Conservation (phyloP, 2,329 filamentous ascomycete species). For the Cordyceps sp. region DNA sequence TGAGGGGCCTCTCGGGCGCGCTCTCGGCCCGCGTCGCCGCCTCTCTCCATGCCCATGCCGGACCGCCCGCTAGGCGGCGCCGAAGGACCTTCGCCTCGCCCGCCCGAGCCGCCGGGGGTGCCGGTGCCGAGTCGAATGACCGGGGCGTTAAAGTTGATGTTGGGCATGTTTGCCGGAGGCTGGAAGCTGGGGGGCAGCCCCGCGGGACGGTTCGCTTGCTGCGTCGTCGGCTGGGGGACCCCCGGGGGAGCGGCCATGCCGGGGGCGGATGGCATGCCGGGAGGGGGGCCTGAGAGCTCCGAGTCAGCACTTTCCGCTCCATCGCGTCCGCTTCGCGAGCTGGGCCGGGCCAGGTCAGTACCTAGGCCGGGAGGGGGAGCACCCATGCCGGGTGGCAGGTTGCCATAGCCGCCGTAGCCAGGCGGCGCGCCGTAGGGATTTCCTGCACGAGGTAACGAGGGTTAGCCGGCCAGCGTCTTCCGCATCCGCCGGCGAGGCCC, state of each 20-base stretch:
- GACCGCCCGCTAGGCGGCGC: conserved; percentile 19
- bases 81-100: conserved; percentile 24
- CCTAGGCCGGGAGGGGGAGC: conserved; percentile 73
- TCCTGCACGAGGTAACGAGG: conserved; percentile 5
- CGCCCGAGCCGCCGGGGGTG: conserved; percentile 36
- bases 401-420: conserved; percentile 53
- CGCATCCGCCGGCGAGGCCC: too few species aligned
- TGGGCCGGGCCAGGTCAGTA: conserved; percentile 23
- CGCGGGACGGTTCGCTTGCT: conserved; percentile 65
- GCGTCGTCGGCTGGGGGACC: conserved; percentile 55
- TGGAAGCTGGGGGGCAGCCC: conserved; percentile 73
- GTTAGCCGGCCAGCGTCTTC: background rate
- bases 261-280: conserved; percentile 51
- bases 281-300: conserved; percentile 44
- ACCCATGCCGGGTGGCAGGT: conserved; percentile 49
- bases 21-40: conserved; percentile 49
- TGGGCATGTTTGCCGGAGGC: conserved; percentile 79
- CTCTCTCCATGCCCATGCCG: conserved; percentile 45
- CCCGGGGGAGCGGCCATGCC: conserved; percentile 66
- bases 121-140: conserved; percentile 84
- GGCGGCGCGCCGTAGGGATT: conserved; percentile 63
- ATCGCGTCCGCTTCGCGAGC: background rate
- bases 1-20: conserved; percentile 52
- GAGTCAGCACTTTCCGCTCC: conserved; percentile 1
- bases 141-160: conserved; percentile 95